Evolutionary conservation across 805 yeast species (phyloP), one percentile per base, ranked within the genome.

Genomic region (Wickerhamomyces pijperi): DNA sequence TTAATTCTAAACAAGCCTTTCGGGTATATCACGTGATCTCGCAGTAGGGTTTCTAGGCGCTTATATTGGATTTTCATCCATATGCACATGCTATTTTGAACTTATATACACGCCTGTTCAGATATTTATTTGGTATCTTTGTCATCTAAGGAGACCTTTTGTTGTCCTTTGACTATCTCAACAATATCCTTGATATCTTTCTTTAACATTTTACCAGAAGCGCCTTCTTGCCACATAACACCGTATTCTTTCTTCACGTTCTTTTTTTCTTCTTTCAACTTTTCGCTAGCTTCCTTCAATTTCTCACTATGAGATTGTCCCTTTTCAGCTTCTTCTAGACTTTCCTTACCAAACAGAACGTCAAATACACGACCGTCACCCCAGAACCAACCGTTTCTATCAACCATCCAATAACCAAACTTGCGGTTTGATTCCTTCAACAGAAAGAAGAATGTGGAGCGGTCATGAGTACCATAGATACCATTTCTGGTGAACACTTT

Each of bases 351-450:
- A 49, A 85, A 81, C n/a, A 85, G 50, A 38, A 75, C 71, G 56
- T 85, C 95, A 59, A 79, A 81, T 2, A 85, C 81, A 42, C 95
- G 67, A 14, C 94, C 95, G 57, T 85, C 94, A 28, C 92, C 88
- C 94, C 94, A 85, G 62, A 82, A 85, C 67, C 86, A 85, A 12
- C 94, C 95, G 49, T 76, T 78, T 47, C 95, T 67, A 54, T 85
- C 95, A 16, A 83, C 81, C 15, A 52, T 44, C 85, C 88, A 84
- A 19, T 83, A 85, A 0, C 55, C 56, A 32, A 73, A 64, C 42
- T 64, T 60, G 32, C 53, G 58, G 17, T 71, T 70, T 18, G 63
- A 58, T 50, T 83, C 90, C 55, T 74, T 76, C 46, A 85, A 58
- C 36, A 81, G 72, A 53, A 83, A 80, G 67, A 81, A 78, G 56